Percentiles rank a stretch among this genome's conserved stretches.
phyloP scores from a whole-genome alignment of 139 green algal genomes.

The Trebouxia sp. region DNA sequence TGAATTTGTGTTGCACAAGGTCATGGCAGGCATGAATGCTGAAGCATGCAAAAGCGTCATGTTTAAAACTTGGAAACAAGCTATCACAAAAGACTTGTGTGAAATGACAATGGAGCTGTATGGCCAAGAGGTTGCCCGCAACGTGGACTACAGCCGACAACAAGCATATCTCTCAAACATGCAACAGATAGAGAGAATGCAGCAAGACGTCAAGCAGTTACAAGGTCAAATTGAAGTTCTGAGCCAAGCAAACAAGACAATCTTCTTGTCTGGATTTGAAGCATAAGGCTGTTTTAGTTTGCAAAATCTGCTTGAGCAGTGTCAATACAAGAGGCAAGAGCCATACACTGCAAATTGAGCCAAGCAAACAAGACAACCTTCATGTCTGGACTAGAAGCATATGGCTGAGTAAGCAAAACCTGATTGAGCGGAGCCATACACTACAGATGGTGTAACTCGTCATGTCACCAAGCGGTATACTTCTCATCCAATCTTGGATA shows the following conservation, averaged over 20 bases:
- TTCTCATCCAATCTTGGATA: conserved; percentile 26
- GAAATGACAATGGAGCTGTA: conserved; percentile 28
- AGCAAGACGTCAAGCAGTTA: conserved; percentile 23
- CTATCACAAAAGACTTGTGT: conserved; percentile 23
- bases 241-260: conserved; percentile 27
- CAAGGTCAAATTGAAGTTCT: conserved; percentile 29
- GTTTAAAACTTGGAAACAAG: conserved; percentile 27
- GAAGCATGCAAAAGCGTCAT: conserved; percentile 24
- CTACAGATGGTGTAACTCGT: conserved; percentile 25
- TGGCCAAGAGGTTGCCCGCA: conserved; percentile 23
- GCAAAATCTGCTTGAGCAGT: conserved; percentile 28
- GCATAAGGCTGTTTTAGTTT: conserved; percentile 26
- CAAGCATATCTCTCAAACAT: conserved; percentile 26
- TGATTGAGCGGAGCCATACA: conserved; percentile 27
- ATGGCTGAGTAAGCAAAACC: conserved; percentile 25
- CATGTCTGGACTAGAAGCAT: conserved; percentile 25
- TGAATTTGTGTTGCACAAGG: conserved; percentile 26
- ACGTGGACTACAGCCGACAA: conserved; percentile 23
- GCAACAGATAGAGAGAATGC: conserved; percentile 26
- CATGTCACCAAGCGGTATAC: conserved; percentile 25
- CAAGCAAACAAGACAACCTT: conserved; percentile 27
- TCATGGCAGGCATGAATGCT: conserved; percentile 27
- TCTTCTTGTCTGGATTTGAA: conserved; percentile 28
- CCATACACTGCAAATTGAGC: conserved; percentile 27
- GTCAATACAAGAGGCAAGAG: conserved; percentile 26